Evolutionary conservation across 257 asterid genomes (phyloP).

Genomic region (Ophiorrhiza pumila): DNA sequence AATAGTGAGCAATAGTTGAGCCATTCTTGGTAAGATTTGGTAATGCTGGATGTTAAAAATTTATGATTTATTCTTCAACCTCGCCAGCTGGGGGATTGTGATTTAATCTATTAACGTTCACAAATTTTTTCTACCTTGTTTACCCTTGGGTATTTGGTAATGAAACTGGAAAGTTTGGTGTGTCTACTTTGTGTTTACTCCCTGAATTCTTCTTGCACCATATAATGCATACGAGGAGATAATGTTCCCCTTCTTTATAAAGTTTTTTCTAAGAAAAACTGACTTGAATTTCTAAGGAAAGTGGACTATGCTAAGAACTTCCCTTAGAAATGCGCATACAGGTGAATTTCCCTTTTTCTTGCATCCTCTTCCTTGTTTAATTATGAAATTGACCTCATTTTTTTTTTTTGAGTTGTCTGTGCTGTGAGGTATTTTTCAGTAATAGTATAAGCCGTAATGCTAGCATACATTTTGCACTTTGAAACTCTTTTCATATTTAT

Average conservation of each 20-base stretch:
- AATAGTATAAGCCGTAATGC: not conserved
- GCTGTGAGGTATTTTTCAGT: not conserved
- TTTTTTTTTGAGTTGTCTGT: not conserved
- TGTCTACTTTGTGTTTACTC: not conserved
- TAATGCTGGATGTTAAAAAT: not conserved
- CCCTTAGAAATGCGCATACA: too few species aligned
- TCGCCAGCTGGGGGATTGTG: not conserved
- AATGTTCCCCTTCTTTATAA: not conserved
- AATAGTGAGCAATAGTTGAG: not conserved
- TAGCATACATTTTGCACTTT: not conserved
- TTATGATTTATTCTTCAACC: not conserved
- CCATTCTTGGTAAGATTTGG: not conserved
- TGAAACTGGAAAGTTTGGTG: conserved; percentile 1
- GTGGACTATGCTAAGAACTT: not conserved
- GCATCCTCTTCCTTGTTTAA: conserved; percentile 2
- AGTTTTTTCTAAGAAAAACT: not conserved
- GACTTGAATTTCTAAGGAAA: not conserved
- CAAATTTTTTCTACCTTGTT: not conserved
- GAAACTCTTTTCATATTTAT: not conserved
- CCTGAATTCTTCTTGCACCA: not conserved
- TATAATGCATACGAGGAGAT: not conserved
- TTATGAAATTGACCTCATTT: not conserved
- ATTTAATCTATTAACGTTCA: not conserved
- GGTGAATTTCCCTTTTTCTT: not conserved
- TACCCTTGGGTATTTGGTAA: not conserved